phyloP scores from a whole-genome alignment of 148 eudicot genomes.

The Fagopyrum homotropicum region DNA sequence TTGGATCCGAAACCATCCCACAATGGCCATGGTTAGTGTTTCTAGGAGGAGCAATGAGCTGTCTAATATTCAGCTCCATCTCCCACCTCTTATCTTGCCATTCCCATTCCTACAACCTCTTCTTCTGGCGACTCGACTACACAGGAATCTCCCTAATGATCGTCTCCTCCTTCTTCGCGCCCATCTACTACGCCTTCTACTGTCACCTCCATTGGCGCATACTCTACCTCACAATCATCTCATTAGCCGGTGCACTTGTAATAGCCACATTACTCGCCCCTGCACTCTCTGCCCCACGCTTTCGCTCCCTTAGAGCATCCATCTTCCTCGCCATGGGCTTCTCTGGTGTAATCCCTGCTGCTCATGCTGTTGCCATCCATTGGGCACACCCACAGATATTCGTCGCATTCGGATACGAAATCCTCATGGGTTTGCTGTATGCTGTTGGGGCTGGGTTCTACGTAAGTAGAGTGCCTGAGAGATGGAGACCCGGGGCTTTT shows the following conservation, averaged over 20 bases:
- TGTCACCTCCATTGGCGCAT: conserved; percentile 46
- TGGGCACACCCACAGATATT: conserved; percentile 47
- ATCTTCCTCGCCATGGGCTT: conserved; percentile 84
- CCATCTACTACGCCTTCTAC: conserved; percentile 65
- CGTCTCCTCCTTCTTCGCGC: conserved; percentile 72
- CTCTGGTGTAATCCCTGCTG: conserved; percentile 71
- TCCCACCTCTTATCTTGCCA: conserved; percentile 92
- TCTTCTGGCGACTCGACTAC: conserved; percentile 90
- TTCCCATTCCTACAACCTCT: conserved; percentile 52
- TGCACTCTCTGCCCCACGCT: conserved; percentile 43
- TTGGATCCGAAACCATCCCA: conserved; percentile 24
- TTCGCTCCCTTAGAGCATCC: conserved; percentile 53
- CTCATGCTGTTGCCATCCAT: conserved; percentile 49
- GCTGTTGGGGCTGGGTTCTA: conserved; percentile 63
- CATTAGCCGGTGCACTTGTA: conserved; percentile 43
- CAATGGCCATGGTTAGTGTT: conserved; percentile 95
- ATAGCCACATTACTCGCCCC: conserved; percentile 69
- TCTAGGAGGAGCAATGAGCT: conserved; percentile 77
- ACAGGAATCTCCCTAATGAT: conserved; percentile 90
- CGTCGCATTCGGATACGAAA: conserved; percentile 61
- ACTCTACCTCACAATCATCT: conserved; percentile 63
- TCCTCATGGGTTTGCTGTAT: conserved; percentile 59
- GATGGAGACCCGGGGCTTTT: conserved; percentile 80
- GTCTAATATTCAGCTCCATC: conserved; percentile 65
- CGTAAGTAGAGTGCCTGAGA: conserved; percentile 63